Evolutionary conservation across 1,284 basidiomycete genomes (phyloP).

Genomic region (Ustilago bromivora): DNA sequence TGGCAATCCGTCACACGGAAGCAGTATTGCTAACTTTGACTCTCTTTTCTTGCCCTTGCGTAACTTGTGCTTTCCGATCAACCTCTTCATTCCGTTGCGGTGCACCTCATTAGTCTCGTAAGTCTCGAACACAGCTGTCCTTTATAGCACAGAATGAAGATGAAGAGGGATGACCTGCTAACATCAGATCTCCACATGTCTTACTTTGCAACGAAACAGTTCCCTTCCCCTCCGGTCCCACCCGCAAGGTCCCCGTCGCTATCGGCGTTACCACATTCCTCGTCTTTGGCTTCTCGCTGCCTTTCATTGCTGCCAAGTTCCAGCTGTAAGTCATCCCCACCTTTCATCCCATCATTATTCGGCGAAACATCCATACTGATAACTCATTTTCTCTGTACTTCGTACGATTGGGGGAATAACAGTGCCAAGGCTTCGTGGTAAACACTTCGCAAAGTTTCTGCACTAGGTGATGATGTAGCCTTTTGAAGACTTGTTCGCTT

Average conservation of each 20-base stretch:
- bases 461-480: not conserved
- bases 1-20: not conserved
- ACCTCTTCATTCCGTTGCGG: not conserved
- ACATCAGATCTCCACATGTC: not conserved
- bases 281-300: constrained; percentile 60
- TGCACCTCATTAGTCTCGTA: constrained; percentile 21
- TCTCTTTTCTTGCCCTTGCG: not conserved
- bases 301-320: constrained; percentile 64
- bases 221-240: constrained; percentile 64
- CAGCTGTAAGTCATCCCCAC: constrained; percentile 55
- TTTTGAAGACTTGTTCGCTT: not conserved
- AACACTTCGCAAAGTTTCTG: constrained; percentile 15
- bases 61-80: not conserved
- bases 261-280: constrained; percentile 62
- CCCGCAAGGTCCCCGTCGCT: constrained; percentile 62
- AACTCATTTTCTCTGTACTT: not conserved
- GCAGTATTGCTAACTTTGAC: not conserved
- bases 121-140: not conserved
- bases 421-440: constrained; percentile 54
- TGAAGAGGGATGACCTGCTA: constrained; percentile 1
- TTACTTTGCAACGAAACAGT: constrained; percentile 39
- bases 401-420: not conserved
- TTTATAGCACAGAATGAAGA: not conserved
- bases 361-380: not conserved
- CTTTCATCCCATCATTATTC: too few relatives aligned